Evolutionary conservation across 495 filamentous ascomycete genomes (phyloP), one percentile per base, ranked within the genome.

Genomic region (Collariella sp.): DNA sequence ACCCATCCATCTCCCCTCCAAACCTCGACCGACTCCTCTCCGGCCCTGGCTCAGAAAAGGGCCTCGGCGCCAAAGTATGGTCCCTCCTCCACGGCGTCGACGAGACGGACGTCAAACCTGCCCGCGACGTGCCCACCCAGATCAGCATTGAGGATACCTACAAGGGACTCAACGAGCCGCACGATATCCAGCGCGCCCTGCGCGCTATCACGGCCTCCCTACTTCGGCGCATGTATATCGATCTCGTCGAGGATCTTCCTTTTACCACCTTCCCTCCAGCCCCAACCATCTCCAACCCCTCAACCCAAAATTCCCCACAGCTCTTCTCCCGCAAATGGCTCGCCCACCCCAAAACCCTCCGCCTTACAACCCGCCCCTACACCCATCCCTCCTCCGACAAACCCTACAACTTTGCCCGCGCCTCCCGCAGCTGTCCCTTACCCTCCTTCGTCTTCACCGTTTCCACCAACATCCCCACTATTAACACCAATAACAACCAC

Each of bases 101-200:
- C 62, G 62, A 75, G 50, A 72, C 78, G 7, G 82, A 86, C 39
- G 89, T 97, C 16, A 76, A 79, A 18, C 76, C 83, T 56, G 86
- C 83, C 2, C 79, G 81, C 58, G 81, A 81, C 36, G 67, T 95
- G 13, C 91, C 91, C 0, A 82, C 81, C 12, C 90, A 95, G 66
- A 95, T 97, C 65, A 91, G 87, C 67, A 94, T 97, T 55, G 91
- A 97, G 64, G 89, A 97, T 65, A 88, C 87, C 5, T 97, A 93
- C 64, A 57, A 58, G 3, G 79, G 80, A 1, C 72, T 95, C 1
- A 77, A 83, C 57, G 79, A 74, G 0, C 56, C 84, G 40, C 66
- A 79, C 2, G 76, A 83, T 42, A 79, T 88, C 2, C 34, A 54
- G 7, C 71, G 75, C 40, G 85, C 90, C 61, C 73, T 97, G 19